phyloP scores from a whole-genome alignment of 192 early-diverging fungal genomes.

The Dissophora ornata region DNA sequence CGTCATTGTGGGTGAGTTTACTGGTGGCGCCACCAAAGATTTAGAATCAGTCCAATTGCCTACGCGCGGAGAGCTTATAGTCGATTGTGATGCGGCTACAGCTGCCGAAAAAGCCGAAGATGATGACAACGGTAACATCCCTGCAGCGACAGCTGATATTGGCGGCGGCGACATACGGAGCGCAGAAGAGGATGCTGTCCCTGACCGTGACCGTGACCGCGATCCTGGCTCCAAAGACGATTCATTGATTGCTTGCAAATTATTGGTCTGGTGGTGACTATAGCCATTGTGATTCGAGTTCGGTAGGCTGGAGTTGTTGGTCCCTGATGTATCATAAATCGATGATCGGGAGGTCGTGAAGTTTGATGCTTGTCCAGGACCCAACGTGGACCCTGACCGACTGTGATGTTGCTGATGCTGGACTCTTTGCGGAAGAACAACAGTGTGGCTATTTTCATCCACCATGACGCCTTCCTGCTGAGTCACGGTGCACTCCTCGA shows the following conservation, averaged over 20 bases:
- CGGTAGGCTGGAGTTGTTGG: not conserved
- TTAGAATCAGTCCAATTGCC: conserved; percentile 37
- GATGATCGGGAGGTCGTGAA: conserved; percentile 8
- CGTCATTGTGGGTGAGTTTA: conserved; percentile 27
- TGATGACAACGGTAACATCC: conserved; percentile 10
- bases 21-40: conserved; percentile 25
- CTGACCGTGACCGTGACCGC: not conserved
- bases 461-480: conserved; percentile 25
- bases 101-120: not conserved
- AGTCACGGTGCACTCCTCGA: conserved; percentile 53
- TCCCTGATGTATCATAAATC: not conserved
- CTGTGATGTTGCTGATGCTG: conserved; percentile 7
- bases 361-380: not conserved
- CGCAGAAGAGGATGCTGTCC: not conserved
- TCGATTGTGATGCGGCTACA: not conserved
- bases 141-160: conserved; percentile 30
- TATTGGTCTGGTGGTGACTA: not conserved
- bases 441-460: conserved; percentile 30
- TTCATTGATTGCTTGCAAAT: not conserved
- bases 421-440: conserved; percentile 31
- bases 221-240: not conserved
- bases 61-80: conserved; percentile 2
- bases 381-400: not conserved
- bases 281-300: not conserved
- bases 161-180: conserved; percentile 1